Conservation (phyloP, 2,329 filamentous ascomycete genomes). For the Didymella sp. region DNA sequence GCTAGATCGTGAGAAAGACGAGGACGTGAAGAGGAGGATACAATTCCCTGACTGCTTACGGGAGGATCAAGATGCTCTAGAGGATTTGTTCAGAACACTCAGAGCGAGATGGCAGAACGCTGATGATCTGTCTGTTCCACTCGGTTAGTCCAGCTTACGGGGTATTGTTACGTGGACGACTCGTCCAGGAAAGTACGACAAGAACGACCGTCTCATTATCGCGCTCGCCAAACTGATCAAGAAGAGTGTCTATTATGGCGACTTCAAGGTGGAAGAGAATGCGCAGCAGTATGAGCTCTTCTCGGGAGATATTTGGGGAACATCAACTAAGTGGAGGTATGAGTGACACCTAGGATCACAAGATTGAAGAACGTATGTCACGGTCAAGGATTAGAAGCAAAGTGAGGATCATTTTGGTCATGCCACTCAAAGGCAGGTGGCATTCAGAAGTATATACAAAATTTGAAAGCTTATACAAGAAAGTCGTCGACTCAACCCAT, state of each 20-base stretch:
- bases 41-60: slow-evolving; percentile 6
- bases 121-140: not conserved
- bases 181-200: not conserved
- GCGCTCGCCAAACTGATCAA: no score
- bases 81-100: not conserved
- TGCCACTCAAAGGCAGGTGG: not conserved
- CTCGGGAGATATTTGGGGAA: no score
- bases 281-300: no score
- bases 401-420: not conserved
- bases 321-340: no score
- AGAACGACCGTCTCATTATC: not conserved
- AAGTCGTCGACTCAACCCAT: slow-evolving; percentile 12
- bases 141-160: not conserved
- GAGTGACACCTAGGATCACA: no score
- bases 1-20: slow-evolving; percentile 2
- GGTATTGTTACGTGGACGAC: not conserved
- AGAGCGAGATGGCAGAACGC: not conserved
- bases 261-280: no score
- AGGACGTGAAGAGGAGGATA: not conserved
- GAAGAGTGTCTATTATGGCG: no score
- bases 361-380: no score
- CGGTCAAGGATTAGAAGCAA: no score
- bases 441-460: slow-evolving; percentile 14
- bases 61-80: slow-evolving; percentile 12
- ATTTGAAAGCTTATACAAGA: slow-evolving; percentile 2